Percentiles rank a stretch among this genome's conserved stretches.
Conservation (phyloP, 805 yeast genomes). For the Hanseniaspora singularis region DNA sequence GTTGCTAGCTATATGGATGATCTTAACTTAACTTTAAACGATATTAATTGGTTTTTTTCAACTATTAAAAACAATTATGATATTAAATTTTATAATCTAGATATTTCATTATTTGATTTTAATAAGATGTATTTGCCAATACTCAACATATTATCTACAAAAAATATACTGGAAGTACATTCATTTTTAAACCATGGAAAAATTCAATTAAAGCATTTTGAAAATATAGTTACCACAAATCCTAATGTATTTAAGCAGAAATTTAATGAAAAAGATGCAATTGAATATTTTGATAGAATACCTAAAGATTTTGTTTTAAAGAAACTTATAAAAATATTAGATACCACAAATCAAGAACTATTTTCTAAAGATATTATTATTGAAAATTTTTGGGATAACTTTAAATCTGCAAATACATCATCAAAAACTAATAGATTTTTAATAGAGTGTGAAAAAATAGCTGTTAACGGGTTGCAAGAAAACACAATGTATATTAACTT, state of each 20-base stretch:
- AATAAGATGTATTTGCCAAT: background rate
- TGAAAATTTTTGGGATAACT: conserved; percentile 12
- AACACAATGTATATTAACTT: background rate
- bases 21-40: conserved; percentile 3
- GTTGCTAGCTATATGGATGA: background rate
- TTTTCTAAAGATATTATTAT: conserved; percentile 11
- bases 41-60: conserved; percentile 2
- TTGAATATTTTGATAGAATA: conserved; percentile 5
- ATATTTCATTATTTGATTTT: background rate
- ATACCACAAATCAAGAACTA: background rate
- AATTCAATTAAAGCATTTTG: conserved; percentile 1
- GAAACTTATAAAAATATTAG: background rate
- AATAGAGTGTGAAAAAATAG: conserved; percentile 1
- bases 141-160: conserved; percentile 4
- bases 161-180: background rate
- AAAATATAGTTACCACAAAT: background rate
- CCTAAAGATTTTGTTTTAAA: conserved; percentile 9
- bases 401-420: conserved; percentile 10
- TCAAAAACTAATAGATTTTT: conserved; percentile 11
- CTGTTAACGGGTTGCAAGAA: background rate
- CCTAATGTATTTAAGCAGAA: background rate
- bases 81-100: background rate
- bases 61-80: background rate
- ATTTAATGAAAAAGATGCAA: background rate
- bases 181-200: conserved; percentile 3